A percentile compares a stretch with the other conserved stretches of the same genome.
Conservation (phyloP, 768 basidiomycete species). For the Phanerodontia chrysosporium region DNA sequence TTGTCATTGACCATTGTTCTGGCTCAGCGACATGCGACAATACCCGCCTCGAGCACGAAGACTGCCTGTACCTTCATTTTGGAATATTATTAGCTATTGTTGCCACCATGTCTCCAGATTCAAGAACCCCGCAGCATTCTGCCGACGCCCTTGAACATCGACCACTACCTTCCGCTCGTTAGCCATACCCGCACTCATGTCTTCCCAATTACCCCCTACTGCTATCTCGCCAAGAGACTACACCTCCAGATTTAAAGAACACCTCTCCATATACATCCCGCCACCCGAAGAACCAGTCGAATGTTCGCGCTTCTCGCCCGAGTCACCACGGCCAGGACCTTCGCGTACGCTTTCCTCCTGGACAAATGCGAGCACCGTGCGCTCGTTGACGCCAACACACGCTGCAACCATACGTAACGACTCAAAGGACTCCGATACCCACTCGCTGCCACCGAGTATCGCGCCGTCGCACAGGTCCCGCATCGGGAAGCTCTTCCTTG, state of each 20-base stretch:
- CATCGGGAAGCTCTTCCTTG: slow-evolving; percentile 34
- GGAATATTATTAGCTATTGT: not conserved
- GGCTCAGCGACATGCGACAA: not conserved
- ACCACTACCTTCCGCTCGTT: slow-evolving; percentile 3
- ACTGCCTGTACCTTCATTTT: not conserved
- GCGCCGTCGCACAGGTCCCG: slow-evolving; percentile 9
- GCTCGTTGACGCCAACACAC: slow-evolving; percentile 9
- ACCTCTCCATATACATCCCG: slow-evolving; percentile 16
- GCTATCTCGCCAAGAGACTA: not conserved
- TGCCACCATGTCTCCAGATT: not conserved
- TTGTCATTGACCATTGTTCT: slow-evolving; percentile 2
- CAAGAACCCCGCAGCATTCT: not conserved
- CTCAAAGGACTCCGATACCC: slow-evolving; percentile 26
- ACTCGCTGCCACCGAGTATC: not conserved
- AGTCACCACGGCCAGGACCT: slow-evolving; percentile 32
- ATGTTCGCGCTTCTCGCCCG: slow-evolving; percentile 41
- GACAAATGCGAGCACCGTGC: slow-evolving; percentile 20
- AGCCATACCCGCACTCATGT: not conserved
- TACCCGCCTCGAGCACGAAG: not conserved
- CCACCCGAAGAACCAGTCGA: slow-evolving; percentile 23
- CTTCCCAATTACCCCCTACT: not conserved
- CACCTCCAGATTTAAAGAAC: slow-evolving; percentile 13
- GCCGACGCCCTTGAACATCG: not conserved
- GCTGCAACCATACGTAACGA: slow-evolving; percentile 20
- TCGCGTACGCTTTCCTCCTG: slow-evolving; percentile 25